These are phyloP conservation scores for Reutealis trisperma DNA, from an alignment of 345 rosid species.

Conservation along the genomic window DNA sequence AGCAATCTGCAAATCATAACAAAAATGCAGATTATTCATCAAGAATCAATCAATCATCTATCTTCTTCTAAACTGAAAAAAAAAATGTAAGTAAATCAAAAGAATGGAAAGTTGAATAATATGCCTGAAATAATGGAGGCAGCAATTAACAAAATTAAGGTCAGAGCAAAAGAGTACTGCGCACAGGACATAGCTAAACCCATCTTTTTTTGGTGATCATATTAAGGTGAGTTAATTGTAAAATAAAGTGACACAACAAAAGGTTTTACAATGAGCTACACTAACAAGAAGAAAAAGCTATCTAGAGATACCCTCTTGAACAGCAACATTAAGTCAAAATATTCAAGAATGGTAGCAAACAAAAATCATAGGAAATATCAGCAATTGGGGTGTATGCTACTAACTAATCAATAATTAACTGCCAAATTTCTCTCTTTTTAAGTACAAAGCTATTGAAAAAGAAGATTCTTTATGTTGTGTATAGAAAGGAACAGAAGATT, in stretches of 20 bases:
- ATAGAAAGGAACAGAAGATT: not conserved
- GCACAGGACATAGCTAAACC: not conserved
- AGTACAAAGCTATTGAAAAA: too few relatives aligned
- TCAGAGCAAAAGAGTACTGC: constrained; percentile 9
- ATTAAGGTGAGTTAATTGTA: not conserved
- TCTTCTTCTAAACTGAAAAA: not conserved
- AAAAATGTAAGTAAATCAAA: not conserved
- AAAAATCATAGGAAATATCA: not conserved
- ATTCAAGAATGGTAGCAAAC: not conserved
- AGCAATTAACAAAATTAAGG: constrained; percentile 17
- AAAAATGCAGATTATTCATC: not conserved
- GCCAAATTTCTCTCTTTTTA: too few relatives aligned
- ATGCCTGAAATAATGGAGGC: constrained; percentile 44
- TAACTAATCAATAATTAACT: too few relatives aligned
- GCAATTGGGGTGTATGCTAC: too few relatives aligned
- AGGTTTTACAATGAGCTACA: not conserved
- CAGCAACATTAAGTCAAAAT: not conserved
- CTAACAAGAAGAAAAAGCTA: not conserved
- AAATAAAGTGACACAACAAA: constrained; percentile 10
- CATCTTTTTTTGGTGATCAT: constrained; percentile 18
- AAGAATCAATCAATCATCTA: not conserved
- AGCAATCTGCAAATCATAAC: constrained; percentile 48
- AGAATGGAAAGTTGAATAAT: not conserved
- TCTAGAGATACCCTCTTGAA: not conserved
- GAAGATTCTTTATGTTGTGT: not conserved